These are phyloP conservation scores for Sphaerobolus stellatus DNA, from an alignment of 1,284 basidiomycete species.

Conservation along the genomic window DNA sequence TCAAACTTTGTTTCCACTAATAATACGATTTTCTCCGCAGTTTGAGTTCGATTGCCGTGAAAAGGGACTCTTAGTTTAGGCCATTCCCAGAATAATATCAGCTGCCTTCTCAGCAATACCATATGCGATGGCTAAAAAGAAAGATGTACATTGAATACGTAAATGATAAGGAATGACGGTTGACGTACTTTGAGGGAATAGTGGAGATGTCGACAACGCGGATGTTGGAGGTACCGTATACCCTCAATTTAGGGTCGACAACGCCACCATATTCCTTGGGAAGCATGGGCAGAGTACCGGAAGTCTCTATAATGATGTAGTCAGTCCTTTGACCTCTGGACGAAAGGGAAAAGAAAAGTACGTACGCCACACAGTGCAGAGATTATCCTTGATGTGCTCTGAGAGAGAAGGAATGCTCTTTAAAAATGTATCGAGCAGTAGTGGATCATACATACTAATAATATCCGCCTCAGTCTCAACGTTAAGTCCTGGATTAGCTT, in stretches of 20 bases:
- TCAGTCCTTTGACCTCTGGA: neutral
- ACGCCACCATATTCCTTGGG: slow-evolving; percentile 59
- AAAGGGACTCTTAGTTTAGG: too few relatives aligned
- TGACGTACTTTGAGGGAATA: too few relatives aligned
- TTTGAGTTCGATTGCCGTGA: too few relatives aligned
- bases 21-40: too few relatives aligned
- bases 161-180: too few relatives aligned
- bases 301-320: slow-evolving; percentile 32
- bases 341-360: neutral
- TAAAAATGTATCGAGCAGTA: neutral
- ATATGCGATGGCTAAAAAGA: too few relatives aligned
- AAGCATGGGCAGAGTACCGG: slow-evolving; percentile 56
- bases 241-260: slow-evolving; percentile 52
- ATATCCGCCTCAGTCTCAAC: slow-evolving; percentile 30
- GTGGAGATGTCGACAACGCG: slow-evolving; percentile 10
- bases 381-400: slow-evolving; percentile 32
- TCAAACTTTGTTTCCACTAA: too few relatives aligned
- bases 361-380: slow-evolving; percentile 33
- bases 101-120: too few relatives aligned
- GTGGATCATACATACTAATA: slow-evolving; percentile 12
- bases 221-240: slow-evolving; percentile 22
- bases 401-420: neutral
- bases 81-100: too few relatives aligned
- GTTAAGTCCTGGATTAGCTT: slow-evolving; percentile 39
- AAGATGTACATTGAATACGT: too few relatives aligned